Evolutionary conservation across 2,329 filamentous ascomycete genomes (phyloP), one percentile per base, ranked within the genome.

Genomic region (Pseudocercospora eumusae): DNA sequence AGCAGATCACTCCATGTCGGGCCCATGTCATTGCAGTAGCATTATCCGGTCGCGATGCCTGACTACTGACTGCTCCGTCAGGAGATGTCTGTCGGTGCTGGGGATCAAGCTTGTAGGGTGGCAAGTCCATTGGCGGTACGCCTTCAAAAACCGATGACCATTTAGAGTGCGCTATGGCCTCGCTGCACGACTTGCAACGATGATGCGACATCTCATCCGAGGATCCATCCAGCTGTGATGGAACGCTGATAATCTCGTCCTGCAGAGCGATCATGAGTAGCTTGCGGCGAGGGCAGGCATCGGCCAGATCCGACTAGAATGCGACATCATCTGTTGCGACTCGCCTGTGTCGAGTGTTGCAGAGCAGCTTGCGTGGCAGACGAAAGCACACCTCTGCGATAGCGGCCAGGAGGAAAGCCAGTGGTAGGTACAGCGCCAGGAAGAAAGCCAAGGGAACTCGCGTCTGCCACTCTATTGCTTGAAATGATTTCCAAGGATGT

Each of bases 401-500:
- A 1, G 61, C n/a, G n/a, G 57, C 64, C 8, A 64, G 13, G 2
- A 60, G 27, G 25, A 62, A 64, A 18, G 55, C 56, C 15, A 65
- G 0, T 13, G 64, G 64, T 7, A 60, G 50, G 42, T 64, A 66
- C 4, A 65, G n/a, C 8, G 56, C 27, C 50, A 66, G 53, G 28
- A 64, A 61, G 3, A 62, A n/a, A n/a, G 44, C 66, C 7, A 68
- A 47, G 9, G 57, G 55, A 13, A 66, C 20, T 42, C 56, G 64
- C 11, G 57, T 33, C 50, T 18, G 33, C 28, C 47, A 57, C 8
- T 44, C 27, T 25, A 63, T 53, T 6, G 40, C 31, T 18, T 27
- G 62, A 21, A 68, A 66, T 2, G 59, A 55, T 13, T 42, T 25
- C 54, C 47, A 54, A 13, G 66, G 66, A 50, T 63, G 61, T 53